Evolutionary conservation across 345 rosid species (phyloP), one percentile per base, ranked within the genome.

Genomic region (Lumnitzera littorea): DNA sequence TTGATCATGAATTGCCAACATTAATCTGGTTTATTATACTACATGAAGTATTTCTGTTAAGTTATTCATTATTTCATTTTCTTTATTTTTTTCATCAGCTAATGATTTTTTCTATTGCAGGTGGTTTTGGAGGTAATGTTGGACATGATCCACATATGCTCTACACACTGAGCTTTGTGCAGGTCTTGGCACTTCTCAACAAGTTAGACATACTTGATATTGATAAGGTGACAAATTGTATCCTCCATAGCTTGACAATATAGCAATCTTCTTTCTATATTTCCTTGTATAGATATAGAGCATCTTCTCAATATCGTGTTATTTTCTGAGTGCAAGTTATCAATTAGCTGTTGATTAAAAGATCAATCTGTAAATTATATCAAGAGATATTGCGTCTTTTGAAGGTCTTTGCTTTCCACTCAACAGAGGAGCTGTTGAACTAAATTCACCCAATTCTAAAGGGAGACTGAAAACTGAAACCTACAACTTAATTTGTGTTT

Each of bases 71-170:
- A 12, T 17, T 15, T 54, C 15, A 15, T 23, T 54, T 13, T 20
- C 12, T 54, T 7, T 20, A 20, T 17, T 15, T 23, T 11, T 5
- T 54, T 5, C 31, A 27, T 27, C 31, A 9, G 24, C 15, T 8
- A 29, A 60, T 25, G 49, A 16, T 27, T 14, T 46, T 48, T 56
- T 57, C 67, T 69, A 0, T 20, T 70, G 72, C 81, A 88, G 97
- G 97, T 61, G 97, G 99, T 11, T 94, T 94, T 86, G 80, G 87
- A n/a, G 99, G 99, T 65, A 94, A 90, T 56, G 57, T 82, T 69
- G 95, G 96, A 56, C 96, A 86, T 62, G 95, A 88, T 61, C 95
- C 96, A 12, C 99, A 86, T 76, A 52, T 90, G 24, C 65, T 82
- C 52, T 84, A 82, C 64, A 88, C 97, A 20, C 84, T 94, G 29